Percentiles rank a stretch among this genome's conserved stretches.
phyloP scores from a whole-genome alignment of 768 basidiomycete genomes.

The Hericium coralloides region DNA sequence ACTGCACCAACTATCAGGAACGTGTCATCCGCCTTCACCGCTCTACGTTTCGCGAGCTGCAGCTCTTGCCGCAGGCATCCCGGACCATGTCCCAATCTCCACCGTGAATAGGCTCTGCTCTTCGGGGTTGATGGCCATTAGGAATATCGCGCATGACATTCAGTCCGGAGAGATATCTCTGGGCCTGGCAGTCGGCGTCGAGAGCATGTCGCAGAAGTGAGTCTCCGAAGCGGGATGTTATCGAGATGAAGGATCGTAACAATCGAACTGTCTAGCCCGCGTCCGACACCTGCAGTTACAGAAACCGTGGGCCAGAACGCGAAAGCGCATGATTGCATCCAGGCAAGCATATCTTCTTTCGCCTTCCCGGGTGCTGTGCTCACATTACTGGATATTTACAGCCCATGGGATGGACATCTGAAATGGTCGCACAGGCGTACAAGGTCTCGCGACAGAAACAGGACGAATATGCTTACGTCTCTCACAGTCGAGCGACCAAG shows the following conservation, averaged over 20 bases:
- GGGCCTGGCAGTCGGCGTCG: constrained; percentile 76
- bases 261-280: constrained; percentile 46
- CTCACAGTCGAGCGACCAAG: constrained; percentile 71
- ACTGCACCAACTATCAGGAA: constrained; percentile 36
- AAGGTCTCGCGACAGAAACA: constrained; percentile 74
- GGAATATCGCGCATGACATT: constrained; percentile 83
- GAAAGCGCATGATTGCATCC: constrained; percentile 68
- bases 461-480: constrained; percentile 84
- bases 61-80: constrained; percentile 83
- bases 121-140: constrained; percentile 90
- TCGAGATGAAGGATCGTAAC: not conserved
- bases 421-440: constrained; percentile 79
- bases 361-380: not conserved
- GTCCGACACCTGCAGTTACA: constrained; percentile 63
- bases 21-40: constrained; percentile 77
- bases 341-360: constrained; percentile 29
- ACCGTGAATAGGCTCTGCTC: constrained; percentile 92
- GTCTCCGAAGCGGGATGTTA: constrained; percentile 24
- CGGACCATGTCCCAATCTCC: constrained; percentile 77
- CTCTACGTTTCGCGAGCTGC: constrained; percentile 80
- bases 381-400: constrained; percentile 19
- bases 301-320: constrained; percentile 47
- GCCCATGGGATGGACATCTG: constrained; percentile 96
- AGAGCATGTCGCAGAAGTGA: constrained; percentile 75
- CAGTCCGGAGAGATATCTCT: constrained; percentile 75